Base-by-base conservation (phyloP, 768 basidiomycete species). In the Leccinum obscurum region DNA sequence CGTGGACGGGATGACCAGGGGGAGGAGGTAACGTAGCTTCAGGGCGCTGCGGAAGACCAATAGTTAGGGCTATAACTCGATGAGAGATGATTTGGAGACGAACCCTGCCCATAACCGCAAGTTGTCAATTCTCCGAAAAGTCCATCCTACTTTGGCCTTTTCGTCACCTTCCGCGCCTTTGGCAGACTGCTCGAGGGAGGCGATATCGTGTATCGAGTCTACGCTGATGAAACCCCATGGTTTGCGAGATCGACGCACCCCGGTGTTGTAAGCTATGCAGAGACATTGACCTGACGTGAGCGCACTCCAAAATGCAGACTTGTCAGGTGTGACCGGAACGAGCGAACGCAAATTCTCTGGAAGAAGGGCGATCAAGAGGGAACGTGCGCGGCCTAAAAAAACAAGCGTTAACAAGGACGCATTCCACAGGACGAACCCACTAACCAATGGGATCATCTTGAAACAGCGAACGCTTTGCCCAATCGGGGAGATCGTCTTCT, bases 141-240 rank as follows among this genome's bases (percentile, higher is more conserved):
- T 93, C 89, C 91, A 93, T 0, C 87, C 85, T 60, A 79, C 82
- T 74, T 80, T 84, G 6, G 70, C 70, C 51, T 77, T 78, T 60
- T 82, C 81, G 48, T 79, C 77, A 4, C 69, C 77, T 26, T 65
- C 68, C 0, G 64, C 66, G 22, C 70, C 73, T 13, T 75, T 70
- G 7, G 77, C 77, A 0, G 80, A 79, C 56, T 75, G 76, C 69
- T 92, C 90, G 15, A 92, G 81, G 3, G 82, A 78, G 20, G 86
- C 72, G 51, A 95, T 86, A 67, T 93, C 91, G 66, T 95, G 94
- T 17, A 96, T 85, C 2, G 85, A 83, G 58, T 89, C 85, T 49
- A 80, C 75, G 61, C 82, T 89, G 58, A 95, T 88, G 73, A 88
- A 95, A 0, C 93, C 94, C 92, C 93, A 96, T 0, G 92, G 91